Percentiles rank a stretch among this genome's conserved stretches.
Evolutionary conservation across 805 yeast genomes (phyloP).

Genomic region (Schwanniomyces sp.): DNA sequence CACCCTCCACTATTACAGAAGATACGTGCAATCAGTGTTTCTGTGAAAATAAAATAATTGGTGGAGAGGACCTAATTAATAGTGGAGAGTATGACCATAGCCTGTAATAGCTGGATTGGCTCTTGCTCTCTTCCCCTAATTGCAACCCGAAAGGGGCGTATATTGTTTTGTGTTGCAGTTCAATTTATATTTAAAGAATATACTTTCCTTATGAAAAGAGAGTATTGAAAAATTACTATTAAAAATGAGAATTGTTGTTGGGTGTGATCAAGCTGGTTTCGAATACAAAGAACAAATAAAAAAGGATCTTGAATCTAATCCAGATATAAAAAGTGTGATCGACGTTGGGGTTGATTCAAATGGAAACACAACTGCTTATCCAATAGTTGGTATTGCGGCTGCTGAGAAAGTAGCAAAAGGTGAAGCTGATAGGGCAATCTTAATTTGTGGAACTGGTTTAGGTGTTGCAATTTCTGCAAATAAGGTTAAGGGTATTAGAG

Average conservation of each 20-base stretch:
- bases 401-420: conserved; percentile 40
- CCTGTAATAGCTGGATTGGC: too few relatives aligned
- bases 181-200: too few relatives aligned
- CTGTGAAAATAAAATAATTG: too few relatives aligned
- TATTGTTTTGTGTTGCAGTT: too few relatives aligned
- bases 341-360: conserved; percentile 40
- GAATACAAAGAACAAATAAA: conserved; percentile 41
- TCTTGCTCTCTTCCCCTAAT: too few relatives aligned
- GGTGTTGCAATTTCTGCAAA: conserved; percentile 51
- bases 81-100: too few relatives aligned
- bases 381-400: conserved; percentile 43
- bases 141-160: too few relatives aligned
- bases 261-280: conserved; percentile 46
- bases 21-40: too few relatives aligned
- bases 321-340: conserved; percentile 27
- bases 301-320: conserved; percentile 28
- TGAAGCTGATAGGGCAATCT: conserved; percentile 44
- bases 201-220: too few relatives aligned
- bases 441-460: conserved; percentile 50
- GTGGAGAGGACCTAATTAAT: too few relatives aligned
- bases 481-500: conserved; percentile 47
- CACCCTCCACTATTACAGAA: too few relatives aligned
- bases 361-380: conserved; percentile 39
- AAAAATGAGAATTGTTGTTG: conserved; percentile 30
- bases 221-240: background rate